Base-by-base conservation (phyloP, 345 rosid genomes). In the Triadica sebifera region DNA sequence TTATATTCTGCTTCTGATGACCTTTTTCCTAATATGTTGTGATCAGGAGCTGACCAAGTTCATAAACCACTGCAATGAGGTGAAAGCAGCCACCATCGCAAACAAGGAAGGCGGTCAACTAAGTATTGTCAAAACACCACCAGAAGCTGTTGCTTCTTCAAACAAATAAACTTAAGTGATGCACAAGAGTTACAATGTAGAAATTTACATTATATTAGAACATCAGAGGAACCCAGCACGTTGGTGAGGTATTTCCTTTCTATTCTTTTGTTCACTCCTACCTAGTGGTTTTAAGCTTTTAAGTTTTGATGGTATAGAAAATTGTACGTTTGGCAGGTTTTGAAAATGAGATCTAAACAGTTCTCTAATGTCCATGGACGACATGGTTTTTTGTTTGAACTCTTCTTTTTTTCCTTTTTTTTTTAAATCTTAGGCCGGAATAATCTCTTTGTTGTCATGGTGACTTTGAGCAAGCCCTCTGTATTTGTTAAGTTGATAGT, bases 31-130 rank as follows among this genome's bases (percentile, higher is more conserved):
- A 11, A 20, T 39, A 15, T 70, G 12, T 47, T 34, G 61, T 62
- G 45, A 46, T 16, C 86, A 92, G 98, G 97, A 91, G 73, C 74
- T 91, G 60, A 91, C 84, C 71, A 92, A 92, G 82, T 94, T 94
- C 79, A 89, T 92, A 71, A 94, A 94, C 81, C 93, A 86, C 16
- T 89, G 95, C 86, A 92, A 92, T 22, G 98, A 91, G 89, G 76
- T 87, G 74, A 92, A 91, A 82, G 90, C 95, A 45, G 94, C 97
- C 38, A 88, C 93, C 12, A 71, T 87, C 22, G 97, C 94, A 24
- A 82, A 86, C 78, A 89, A 92, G 74, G 93, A 85, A 76, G 97
- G 98, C 17, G 97, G 97, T 25, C 95, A 86, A 74, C 85, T 93
- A 22, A 86, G 86, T 41, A 83, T 91, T 16, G 78, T 94, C 47